A percentile compares a stretch with the other conserved stretches of the same genome.
phyloP scores from a whole-genome alignment of 768 basidiomycete species.

The Filobasidium floriforme region DNA sequence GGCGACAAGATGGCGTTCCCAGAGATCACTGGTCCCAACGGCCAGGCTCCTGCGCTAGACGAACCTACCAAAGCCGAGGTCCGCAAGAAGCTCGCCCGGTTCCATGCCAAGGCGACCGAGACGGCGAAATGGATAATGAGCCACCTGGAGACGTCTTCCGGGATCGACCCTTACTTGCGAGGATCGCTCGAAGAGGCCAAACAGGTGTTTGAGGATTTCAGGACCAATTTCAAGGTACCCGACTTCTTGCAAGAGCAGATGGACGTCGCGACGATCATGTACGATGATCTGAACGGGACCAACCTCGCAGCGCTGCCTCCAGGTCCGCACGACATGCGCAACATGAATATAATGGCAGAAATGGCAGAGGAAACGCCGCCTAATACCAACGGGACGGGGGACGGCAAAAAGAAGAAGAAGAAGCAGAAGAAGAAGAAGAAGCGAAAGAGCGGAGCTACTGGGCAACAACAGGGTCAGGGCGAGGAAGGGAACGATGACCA shows the following conservation, averaged over 20 bases:
- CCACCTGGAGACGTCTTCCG: slow-evolving; percentile 8
- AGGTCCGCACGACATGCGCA: neutral
- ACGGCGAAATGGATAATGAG: slow-evolving; percentile 6
- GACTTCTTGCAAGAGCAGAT: slow-evolving; percentile 8
- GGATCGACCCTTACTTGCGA: slow-evolving; percentile 8
- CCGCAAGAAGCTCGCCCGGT: slow-evolving; percentile 7
- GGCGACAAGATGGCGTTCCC: neutral
- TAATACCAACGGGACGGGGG: neutral
- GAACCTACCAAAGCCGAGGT: slow-evolving; percentile 7
- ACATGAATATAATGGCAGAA: too few relatives aligned
- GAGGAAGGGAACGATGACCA: neutral
- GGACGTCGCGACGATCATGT: slow-evolving; percentile 5
- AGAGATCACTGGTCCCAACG: slow-evolving; percentile 3
- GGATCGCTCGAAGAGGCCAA: slow-evolving; percentile 5
- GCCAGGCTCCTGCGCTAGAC: neutral
- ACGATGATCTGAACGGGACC: slow-evolving; percentile 5
- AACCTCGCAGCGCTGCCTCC: neutral
- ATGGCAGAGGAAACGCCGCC: neutral
- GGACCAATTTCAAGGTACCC: slow-evolving; percentile 7
- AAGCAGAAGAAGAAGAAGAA: slow-evolving; percentile 12
- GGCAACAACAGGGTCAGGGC: slow-evolving; percentile 1
- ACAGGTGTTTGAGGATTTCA: slow-evolving; percentile 6
- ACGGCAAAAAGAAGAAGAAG: slow-evolving; percentile 8
- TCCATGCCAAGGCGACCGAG: slow-evolving; percentile 9
- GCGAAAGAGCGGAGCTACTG: neutral